Evolutionary conservation across 75 land plant genomes (phyloP), one percentile per base, ranked within the genome.

Genomic region (Picea sitchensis): DNA sequence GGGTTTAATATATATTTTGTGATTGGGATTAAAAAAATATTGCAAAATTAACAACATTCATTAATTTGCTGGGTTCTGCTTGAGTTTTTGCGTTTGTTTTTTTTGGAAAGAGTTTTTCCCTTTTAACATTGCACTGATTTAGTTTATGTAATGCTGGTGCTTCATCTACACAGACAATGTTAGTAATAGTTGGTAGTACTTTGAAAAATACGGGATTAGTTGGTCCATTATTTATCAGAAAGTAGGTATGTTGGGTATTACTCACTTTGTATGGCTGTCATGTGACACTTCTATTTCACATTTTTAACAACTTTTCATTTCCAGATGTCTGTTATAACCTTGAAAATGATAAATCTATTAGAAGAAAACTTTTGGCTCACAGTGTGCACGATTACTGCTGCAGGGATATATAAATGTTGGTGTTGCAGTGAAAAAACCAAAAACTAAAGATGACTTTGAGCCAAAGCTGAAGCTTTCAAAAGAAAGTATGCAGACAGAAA

Each of bases 401-500:
- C 89, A 96, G 99, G 99, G 98, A 58, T 96, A 88, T 75, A 96
- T 96, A 78, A 96, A 96, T 85, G 59, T 85, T 59, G 99, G 99
- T 51, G 86, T 96, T 83, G 90, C 94, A 69, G 79, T 85, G 57
- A 86, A 81, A 75, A 91, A 89, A 61, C 83, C 69, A 31, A 92
- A 82, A 23, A 34, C 79, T 34, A 64, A 81, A 61, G 32, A 76
- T 59, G 30, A 59, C 41, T 36, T 23, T 59, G 80, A 44, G 34
- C 82, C 87, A 61, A 58, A 81, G 41, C 75, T 65, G 32, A 78
- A 82, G 75, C 82, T 84, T 80, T 56, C 80, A 7, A 65, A 72
- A 23, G 86, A 78, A 58, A 62, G 78, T 56, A 79, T 34, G n/a
- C 72, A 65, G 36, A 85, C 18, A 17, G 78, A 76, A 77, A 77